Conservation (phyloP, 2,329 filamentous ascomycete species). For the Trichoderma aggressivum region DNA sequence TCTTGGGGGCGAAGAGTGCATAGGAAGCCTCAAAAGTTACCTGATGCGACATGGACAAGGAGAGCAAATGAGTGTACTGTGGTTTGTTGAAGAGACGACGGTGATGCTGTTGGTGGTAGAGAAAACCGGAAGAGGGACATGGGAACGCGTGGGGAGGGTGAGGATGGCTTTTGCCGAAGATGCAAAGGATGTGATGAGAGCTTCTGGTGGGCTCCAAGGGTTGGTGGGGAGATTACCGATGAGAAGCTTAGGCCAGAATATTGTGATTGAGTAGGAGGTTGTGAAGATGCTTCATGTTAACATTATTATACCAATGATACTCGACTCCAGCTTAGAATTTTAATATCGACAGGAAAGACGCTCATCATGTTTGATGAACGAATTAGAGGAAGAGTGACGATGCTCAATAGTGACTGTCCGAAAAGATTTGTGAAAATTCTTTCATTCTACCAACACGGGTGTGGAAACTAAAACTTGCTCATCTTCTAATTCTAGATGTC, state of each 20-base stretch:
- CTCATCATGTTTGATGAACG: background rate
- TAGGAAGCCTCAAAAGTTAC: constrained; percentile 32
- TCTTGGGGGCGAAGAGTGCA: background rate
- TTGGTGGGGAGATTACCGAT: constrained; percentile 33
- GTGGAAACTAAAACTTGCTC: background rate
- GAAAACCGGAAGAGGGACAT: constrained; percentile 23
- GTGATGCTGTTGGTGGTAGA: constrained; percentile 36
- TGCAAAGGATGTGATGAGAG: constrained; percentile 31
- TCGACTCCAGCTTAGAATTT: background rate
- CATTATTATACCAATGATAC: background rate
- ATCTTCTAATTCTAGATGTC: background rate
- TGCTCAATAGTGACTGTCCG: background rate
- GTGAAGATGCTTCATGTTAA: background rate
- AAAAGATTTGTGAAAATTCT: background rate
- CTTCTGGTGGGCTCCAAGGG: constrained; percentile 31
- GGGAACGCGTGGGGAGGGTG: constrained; percentile 36
- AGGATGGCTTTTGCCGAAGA: constrained; percentile 36
- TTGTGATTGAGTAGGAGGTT: constrained; percentile 31
- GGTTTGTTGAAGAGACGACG: constrained; percentile 35
- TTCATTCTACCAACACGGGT: background rate
- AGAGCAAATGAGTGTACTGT: constrained; percentile 36
- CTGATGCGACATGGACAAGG: constrained; percentile 34
- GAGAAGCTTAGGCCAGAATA: constrained; percentile 32
- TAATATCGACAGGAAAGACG: background rate
- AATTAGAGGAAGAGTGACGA: background rate